phyloP scores from a whole-genome alignment of 1,284 basidiomycete genomes.

The Gymnopus androsaceus region DNA sequence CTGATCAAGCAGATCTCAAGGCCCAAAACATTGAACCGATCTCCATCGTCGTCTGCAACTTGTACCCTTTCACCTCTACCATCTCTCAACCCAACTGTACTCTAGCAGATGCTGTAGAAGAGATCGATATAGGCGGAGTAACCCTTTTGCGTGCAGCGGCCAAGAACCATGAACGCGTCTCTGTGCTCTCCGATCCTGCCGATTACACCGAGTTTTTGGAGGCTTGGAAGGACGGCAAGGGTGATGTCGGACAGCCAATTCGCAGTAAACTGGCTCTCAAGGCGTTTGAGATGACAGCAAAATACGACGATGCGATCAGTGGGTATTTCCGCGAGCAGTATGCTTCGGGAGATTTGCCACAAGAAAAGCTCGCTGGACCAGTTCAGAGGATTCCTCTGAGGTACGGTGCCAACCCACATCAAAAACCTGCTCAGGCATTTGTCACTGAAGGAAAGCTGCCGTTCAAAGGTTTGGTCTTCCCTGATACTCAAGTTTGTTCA shows the following conservation, averaged over 20 bases:
- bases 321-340: slow-evolving; percentile 98
- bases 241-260: slow-evolving; percentile 71
- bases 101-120: slow-evolving; percentile 91
- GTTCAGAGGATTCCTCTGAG: slow-evolving; percentile 87
- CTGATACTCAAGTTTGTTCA: background rate
- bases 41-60: slow-evolving; percentile 96
- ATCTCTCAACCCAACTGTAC: slow-evolving; percentile 89
- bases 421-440: slow-evolving; percentile 97
- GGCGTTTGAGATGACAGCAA: slow-evolving; percentile 95
- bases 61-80: slow-evolving; percentile 95
- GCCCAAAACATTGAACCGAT: slow-evolving; percentile 87
- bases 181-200: slow-evolving; percentile 90
- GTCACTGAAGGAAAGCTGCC: slow-evolving; percentile 90
- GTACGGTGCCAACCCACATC: slow-evolving; percentile 98
- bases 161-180: slow-evolving; percentile 96
- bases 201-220: slow-evolving; percentile 88
- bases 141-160: slow-evolving; percentile 97
- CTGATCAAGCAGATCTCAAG: slow-evolving; percentile 82
- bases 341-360: slow-evolving; percentile 73
- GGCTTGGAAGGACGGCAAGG: slow-evolving; percentile 69
- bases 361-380: slow-evolving; percentile 63
- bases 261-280: slow-evolving; percentile 89
- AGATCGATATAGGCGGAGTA: slow-evolving; percentile 99
- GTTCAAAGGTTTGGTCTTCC: slow-evolving; percentile 73
- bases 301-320: slow-evolving; percentile 94